These are phyloP conservation scores for Lablab purpureus DNA, from an alignment of 306 rosid genomes.

Conservation along the genomic window DNA sequence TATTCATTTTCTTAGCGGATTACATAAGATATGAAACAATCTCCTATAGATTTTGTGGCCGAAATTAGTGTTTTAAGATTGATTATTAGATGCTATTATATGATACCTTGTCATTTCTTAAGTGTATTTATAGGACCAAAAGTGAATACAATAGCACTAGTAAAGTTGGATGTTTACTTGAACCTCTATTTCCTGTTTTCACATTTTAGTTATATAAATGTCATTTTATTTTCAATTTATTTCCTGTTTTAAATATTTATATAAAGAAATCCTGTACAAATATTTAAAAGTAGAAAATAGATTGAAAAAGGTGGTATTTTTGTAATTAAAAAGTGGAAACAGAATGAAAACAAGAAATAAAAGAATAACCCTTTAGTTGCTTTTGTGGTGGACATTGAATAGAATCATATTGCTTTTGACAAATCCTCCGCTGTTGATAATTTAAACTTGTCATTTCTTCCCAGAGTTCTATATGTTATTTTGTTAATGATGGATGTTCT, in stretches of 20 bases:
- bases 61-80: not conserved
- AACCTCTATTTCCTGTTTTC: no score
- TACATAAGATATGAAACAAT: not conserved
- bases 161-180: not conserved
- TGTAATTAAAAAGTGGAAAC: no score
- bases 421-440: not conserved
- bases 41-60: not conserved
- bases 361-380: not conserved
- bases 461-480: not conserved
- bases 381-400: not conserved
- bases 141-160: not conserved
- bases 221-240: no score
- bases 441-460: not conserved
- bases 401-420: not conserved
- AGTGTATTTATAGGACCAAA: slow-evolving; percentile 15
- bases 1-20: not conserved
- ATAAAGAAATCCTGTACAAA: no score
- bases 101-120: slow-evolving; percentile 1
- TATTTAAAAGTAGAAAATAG: no score
- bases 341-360: no score
- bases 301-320: no score
- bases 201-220: no score
- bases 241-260: no score
- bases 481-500: not conserved
- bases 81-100: slow-evolving; percentile 4